A percentile compares a stretch with the other conserved stretches of the same genome.
These are phyloP conservation scores for Cryphonectria carpinicola DNA, from an alignment of 2,329 filamentous ascomycete genomes.

Conservation along the genomic window DNA sequence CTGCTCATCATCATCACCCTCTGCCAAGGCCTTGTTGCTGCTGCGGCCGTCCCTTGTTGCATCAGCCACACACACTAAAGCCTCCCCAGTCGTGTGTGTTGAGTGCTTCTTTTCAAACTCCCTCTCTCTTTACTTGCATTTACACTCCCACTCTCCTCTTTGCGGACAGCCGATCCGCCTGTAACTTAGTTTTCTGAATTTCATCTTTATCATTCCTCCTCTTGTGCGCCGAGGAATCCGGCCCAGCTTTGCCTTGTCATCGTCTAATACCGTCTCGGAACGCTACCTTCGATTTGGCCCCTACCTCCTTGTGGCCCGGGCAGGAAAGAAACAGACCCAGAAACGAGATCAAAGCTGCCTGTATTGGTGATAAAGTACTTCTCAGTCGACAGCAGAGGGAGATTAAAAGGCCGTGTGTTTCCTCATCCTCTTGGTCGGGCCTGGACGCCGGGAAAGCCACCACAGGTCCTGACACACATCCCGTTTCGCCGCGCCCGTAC, in stretches of 20 bases:
- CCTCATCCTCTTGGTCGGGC: not conserved
- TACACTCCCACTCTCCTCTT: not conserved
- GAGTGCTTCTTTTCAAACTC: not conserved
- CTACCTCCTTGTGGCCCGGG: not conserved
- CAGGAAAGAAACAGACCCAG: not conserved
- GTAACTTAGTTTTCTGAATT: not conserved
- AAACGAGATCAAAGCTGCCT: not conserved
- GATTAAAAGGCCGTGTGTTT: not conserved
- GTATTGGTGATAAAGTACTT: not conserved
- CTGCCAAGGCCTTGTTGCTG: not conserved
- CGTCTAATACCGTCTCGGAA: not conserved
- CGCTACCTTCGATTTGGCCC: not conserved
- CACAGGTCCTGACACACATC: constrained; percentile 9
- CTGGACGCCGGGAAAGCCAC: not conserved
- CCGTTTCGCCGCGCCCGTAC: constrained; percentile 11
- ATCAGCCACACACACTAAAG: not conserved
- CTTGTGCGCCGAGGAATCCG: too few species aligned
- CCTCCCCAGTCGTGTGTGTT: not conserved
- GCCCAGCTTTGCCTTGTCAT: not conserved
- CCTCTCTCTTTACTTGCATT: not conserved
- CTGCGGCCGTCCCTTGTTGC: not conserved
- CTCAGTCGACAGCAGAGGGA: not conserved
- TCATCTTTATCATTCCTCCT: not conserved
- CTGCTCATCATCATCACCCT: not conserved
- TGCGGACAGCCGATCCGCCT: not conserved